phyloP scores from a whole-genome alignment of 139 green algal genomes.

The Chlamydomonas applanata region DNA sequence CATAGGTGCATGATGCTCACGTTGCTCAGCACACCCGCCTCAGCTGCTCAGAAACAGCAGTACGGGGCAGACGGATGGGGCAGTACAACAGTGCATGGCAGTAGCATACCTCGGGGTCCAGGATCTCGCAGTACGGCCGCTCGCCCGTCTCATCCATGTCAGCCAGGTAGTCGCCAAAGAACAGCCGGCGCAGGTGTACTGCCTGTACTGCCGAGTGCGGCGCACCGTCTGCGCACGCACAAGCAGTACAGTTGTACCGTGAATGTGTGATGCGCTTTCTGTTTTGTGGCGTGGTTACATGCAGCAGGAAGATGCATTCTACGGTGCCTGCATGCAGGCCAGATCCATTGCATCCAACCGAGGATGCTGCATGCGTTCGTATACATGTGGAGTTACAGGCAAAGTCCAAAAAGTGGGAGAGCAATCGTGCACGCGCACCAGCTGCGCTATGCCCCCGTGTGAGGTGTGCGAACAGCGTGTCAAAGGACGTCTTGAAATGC shows the following conservation, averaged over 20 bases:
- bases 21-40: no score
- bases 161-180: slow-evolving; percentile 71
- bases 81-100: no score
- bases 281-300: background rate
- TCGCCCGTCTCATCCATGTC: slow-evolving; percentile 30
- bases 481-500: slow-evolving; percentile 36
- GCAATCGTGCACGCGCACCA: no score
- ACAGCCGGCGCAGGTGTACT: slow-evolving; percentile 48
- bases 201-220: slow-evolving; percentile 1
- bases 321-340: background rate
- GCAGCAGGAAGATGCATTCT: no score
- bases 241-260: background rate
- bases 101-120: slow-evolving; percentile 33
- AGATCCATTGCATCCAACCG: no score
- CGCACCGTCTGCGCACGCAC: slow-evolving; percentile 2
- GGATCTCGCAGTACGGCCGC: slow-evolving; percentile 53
- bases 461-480: slow-evolving; percentile 38
- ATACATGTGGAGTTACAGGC: no score
- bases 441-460: no score
- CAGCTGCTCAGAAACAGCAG: no score
- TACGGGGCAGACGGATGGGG: no score
- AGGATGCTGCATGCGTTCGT: no score
- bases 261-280: background rate
- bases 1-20: no score
- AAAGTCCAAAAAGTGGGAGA: no score